Base-by-base conservation (phyloP, 345 rosid genomes). In the Citrus inodora region DNA sequence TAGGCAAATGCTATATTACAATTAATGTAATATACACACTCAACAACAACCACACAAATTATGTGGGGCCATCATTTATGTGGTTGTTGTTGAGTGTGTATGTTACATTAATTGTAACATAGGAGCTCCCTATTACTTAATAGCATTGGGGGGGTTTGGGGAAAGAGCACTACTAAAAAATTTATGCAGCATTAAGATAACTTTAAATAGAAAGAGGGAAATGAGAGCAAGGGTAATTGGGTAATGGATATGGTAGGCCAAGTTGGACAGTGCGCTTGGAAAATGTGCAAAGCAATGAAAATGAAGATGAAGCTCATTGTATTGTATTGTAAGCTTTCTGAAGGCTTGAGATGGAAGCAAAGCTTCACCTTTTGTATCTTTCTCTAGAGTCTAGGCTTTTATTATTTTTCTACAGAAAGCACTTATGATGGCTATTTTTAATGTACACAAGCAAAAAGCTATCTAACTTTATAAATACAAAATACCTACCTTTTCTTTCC, bases 281-380 rank as follows among this genome's bases (percentile, higher is more conserved):
- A 83, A 78, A 81, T 77, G 86, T 77, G 87, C 65, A 21, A 3
- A 3, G 25, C 74, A 46, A 80, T 37, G 56, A 48, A 25, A 33
- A 11, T 64, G n/a, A 11, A 27, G 59, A 25, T 32, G 71, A 59
- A 73, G 53, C 58, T 66, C 61, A 33, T 46, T 40, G 30, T 40
- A 17, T 16, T 67, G 48, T 21, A 27, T 33, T 67, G 71, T 60
- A 77, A 81, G 75, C 74, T 74, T 80, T 82, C 63, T 42, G 30
- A 32, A 40, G 78, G 73, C 82, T 76, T 79, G 77, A 63, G 68
- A 40, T 79, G 33, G 76, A 84, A 76, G 83, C 64, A 48, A 78
- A 55, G 69, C 67, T 82, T 76, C 59, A 58, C 55, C 81, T 75
- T 65, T 58, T 53, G 33, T 63, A 70, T 56, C 32, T 71, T 37